Percentiles rank a stretch among this genome's conserved stretches.
Conservation (phyloP, 2,329 filamentous ascomycete genomes). For the Talaromyces verruculosus region DNA sequence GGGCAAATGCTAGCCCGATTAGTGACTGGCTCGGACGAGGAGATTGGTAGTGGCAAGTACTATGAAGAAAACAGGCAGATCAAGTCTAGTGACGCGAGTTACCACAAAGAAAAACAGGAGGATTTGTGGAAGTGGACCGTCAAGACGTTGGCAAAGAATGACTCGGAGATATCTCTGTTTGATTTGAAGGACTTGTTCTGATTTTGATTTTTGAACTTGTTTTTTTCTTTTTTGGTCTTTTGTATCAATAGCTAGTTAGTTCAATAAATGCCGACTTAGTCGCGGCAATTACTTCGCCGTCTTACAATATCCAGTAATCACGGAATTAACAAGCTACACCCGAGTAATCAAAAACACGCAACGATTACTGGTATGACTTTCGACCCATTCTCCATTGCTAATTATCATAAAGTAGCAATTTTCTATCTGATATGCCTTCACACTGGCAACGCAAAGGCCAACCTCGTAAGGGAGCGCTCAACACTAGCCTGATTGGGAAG, state of each 20-base stretch:
- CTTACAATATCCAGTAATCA: background rate
- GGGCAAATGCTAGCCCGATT: constrained; percentile 45
- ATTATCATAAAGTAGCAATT: background rate
- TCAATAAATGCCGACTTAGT: background rate
- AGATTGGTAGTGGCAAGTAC: constrained; percentile 42
- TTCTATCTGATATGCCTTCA: background rate
- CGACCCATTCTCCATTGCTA: background rate
- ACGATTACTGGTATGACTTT: background rate
- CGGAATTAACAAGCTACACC: background rate
- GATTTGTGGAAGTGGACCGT: constrained; percentile 54
- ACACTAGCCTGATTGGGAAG: background rate
- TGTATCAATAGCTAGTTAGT: background rate
- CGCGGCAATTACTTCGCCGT: background rate
- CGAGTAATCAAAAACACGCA: background rate
- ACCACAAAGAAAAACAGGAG: constrained; percentile 47
- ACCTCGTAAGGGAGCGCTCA: background rate
- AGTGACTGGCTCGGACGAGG: constrained; percentile 37
- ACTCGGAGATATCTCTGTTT: background rate
- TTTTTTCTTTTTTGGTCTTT: background rate
- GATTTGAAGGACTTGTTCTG: background rate
- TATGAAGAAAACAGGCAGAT: constrained; percentile 47
- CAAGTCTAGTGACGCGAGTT: constrained; percentile 46
- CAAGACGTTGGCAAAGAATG: constrained; percentile 18
- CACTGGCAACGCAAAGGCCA: background rate
- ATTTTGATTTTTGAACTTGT: too few species aligned